These are phyloP conservation scores for Tricharina praecox DNA, from an alignment of 495 filamentous ascomycete species.

Conservation along the genomic window DNA sequence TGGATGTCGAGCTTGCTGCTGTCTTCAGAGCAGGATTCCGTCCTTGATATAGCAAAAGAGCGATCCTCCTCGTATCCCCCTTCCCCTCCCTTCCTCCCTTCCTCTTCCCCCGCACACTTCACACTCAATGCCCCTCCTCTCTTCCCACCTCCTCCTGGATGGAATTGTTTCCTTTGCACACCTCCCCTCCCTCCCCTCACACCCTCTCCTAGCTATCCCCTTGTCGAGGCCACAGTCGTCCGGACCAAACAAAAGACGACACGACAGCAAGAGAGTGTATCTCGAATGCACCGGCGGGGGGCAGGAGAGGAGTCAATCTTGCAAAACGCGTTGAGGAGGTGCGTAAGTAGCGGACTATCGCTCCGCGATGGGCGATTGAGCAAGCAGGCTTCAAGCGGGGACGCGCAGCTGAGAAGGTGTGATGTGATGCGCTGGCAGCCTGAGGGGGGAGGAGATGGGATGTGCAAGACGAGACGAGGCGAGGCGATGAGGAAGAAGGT, in stretches of 20 bases:
- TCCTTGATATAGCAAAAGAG: conserved; percentile 21
- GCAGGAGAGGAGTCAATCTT: too few relatives aligned
- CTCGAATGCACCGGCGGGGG: conserved; percentile 14
- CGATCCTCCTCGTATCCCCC: conserved; percentile 7
- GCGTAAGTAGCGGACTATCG: conserved; percentile 5
- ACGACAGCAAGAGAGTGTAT: conserved; percentile 22
- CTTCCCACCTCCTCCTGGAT: not conserved
- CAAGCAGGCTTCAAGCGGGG: too few relatives aligned
- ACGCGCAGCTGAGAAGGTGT: conserved; percentile 10
- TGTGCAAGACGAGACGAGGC: conserved; percentile 6
- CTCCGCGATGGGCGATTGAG: conserved; percentile 10
- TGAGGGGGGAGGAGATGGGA: conserved; percentile 7
- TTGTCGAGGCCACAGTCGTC: not conserved
- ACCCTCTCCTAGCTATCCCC: not conserved
- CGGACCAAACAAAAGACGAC: conserved; percentile 24
- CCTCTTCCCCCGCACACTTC: not conserved
- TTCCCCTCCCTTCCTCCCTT: conserved; percentile 11
- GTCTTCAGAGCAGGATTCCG: conserved; percentile 9
- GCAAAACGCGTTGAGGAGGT: too few relatives aligned
- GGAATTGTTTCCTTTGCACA: conserved; percentile 17
- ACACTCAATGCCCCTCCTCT: not conserved
- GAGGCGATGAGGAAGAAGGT: conserved; percentile 14
- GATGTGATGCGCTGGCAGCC: conserved; percentile 20
- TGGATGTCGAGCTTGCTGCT: conserved; percentile 8
- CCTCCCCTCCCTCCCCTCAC: conserved; percentile 8